Percentiles rank a stretch among this genome's conserved stretches.
Conservation (phyloP, 305 asterid genomes). For the Fraxinus baroniana region DNA sequence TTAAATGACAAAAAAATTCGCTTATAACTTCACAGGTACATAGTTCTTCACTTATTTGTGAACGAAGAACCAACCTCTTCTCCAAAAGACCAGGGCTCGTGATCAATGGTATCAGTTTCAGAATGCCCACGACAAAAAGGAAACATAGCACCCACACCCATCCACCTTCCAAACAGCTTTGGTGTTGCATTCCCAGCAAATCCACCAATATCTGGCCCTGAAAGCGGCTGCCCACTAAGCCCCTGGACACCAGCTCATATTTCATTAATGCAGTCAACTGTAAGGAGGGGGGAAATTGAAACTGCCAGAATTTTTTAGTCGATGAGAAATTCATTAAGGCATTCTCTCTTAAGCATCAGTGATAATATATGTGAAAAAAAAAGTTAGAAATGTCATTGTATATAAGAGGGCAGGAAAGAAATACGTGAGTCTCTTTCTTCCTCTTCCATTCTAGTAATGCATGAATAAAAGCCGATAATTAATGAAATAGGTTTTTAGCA, state of each 20-base stretch:
- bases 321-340: not conserved
- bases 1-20: not conserved
- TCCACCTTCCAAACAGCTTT: constrained; percentile 95
- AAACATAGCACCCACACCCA: constrained; percentile 92
- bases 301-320: not conserved
- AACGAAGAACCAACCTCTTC: constrained; percentile 65
- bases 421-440: not conserved
- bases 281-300: not conserved
- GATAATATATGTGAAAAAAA: not conserved
- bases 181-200: constrained; percentile 97
- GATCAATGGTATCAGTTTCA: constrained; percentile 66
- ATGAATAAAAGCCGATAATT: not conserved
- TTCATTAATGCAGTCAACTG: constrained; percentile 22
- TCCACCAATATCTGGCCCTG: constrained; percentile 99
- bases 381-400: not conserved
- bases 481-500: not conserved
- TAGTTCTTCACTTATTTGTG: not conserved
- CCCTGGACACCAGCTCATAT: constrained; percentile 53
- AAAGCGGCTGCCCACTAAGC: constrained; percentile 89
- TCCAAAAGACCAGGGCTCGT: constrained; percentile 99
- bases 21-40: not conserved
- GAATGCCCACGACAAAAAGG: constrained; percentile 99
- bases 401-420: not conserved
- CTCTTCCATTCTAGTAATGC: not conserved
- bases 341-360: not conserved